Conservation (phyloP, 106 monocot species). For the Dendrobium catenatum region DNA sequence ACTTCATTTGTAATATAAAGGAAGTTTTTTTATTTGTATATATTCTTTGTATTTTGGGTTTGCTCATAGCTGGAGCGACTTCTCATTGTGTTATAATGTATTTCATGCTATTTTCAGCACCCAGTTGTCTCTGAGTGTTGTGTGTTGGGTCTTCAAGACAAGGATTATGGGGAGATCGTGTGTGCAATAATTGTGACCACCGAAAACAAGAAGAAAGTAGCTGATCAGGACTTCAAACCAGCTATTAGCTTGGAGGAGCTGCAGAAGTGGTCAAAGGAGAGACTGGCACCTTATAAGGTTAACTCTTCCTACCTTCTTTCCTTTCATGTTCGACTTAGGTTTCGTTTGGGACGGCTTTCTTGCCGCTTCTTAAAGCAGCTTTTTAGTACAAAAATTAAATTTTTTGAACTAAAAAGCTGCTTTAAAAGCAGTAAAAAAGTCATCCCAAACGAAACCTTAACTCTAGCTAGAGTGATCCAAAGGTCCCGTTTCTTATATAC, state of each 20-base stretch:
- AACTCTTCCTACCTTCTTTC: background rate
- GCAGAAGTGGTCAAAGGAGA: conserved; percentile 69
- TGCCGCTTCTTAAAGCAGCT: too few species aligned
- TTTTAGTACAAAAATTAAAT: too few species aligned
- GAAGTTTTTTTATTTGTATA: too few species aligned
- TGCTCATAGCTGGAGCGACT: background rate
- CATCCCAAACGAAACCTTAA: too few species aligned
- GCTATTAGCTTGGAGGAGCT: conserved; percentile 65
- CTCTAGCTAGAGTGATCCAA: too few species aligned
- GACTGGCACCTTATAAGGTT: conserved; percentile 97
- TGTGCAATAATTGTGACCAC: conserved; percentile 70
- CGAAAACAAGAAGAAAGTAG: conserved; percentile 29
- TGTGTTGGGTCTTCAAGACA: conserved; percentile 78
- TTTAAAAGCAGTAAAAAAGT: too few species aligned
- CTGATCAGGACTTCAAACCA: conserved; percentile 35
- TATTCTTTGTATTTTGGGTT: too few species aligned
- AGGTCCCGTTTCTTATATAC: too few species aligned
- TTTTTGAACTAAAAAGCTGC: too few species aligned
- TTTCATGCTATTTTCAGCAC: conserved; percentile 43
- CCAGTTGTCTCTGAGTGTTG: conserved; percentile 69
- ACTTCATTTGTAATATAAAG: too few species aligned
- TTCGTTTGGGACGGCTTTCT: too few species aligned
- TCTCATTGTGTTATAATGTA: background rate
- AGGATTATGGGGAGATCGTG: conserved; percentile 81
- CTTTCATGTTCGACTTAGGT: too few species aligned